Base-by-base conservation (phyloP, 2,329 filamentous ascomycete genomes). In the Diaporthe sp. region DNA sequence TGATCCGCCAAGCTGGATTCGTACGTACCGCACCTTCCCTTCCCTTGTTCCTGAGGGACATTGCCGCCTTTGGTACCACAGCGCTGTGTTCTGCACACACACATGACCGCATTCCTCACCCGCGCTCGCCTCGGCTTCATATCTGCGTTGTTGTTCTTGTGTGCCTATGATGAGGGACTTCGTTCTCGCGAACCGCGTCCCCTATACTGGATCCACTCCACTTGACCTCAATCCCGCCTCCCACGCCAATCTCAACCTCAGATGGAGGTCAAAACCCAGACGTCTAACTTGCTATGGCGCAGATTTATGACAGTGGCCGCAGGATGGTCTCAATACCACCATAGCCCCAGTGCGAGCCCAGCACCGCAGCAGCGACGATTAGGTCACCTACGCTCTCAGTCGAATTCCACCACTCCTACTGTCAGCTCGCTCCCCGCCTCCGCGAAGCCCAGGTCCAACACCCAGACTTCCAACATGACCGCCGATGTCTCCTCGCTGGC, bases 251-350 rank as follows among this genome's bases (percentile, higher is more conserved):
- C 37, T 22, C 53, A 61, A 37, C 71, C 49, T 73, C 62, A 34
- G 17, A 77, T 77, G 76, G 76, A 75, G 70, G 55, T 73, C 42
- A 70, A 70, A 31, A 28, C 65, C 17, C 73, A 77, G 34, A 53
- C 67, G 25, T 60, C 76, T 77, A 68, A 77, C 70, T 61, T 51
- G 57, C 55, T 51, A 51, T 77, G 77, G 76, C 74, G 74, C 79
- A 91, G 89, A 83, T 88, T 91, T 82, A 87, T 90, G 76, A 87
- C 87, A 78, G 86, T 89, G 77, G 85, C 87, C 78, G 72, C 76
- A 73, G 86, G 87, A 82, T 91, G 88, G 87, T 84, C 88, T 78
- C 87, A 88, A 82, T 76, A 71, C 68, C 87, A 86, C 79, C 81
- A 80, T 78, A 79, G 78, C 77, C 78, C 79, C 73, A 82, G 77